Percentiles rank a stretch among this genome's conserved stretches.
These are phyloP conservation scores for Trametes pubescens DNA, from an alignment of 1,284 basidiomycete species.

Conservation along the genomic window DNA sequence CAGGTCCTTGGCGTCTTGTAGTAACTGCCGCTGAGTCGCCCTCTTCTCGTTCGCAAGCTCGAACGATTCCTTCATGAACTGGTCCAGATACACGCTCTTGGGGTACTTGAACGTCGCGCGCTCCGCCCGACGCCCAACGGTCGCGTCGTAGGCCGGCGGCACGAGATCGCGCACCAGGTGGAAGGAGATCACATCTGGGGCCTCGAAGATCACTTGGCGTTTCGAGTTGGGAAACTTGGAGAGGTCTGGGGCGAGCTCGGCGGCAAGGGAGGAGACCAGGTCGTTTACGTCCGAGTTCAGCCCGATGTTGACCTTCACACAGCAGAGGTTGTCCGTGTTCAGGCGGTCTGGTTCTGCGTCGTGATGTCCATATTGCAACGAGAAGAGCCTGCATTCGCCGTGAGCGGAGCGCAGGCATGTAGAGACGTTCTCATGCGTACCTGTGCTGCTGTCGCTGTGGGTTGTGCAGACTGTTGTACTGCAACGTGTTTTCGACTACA, in stretches of 20 bases:
- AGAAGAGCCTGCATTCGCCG: conserved; percentile 46
- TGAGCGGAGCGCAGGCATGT: not conserved
- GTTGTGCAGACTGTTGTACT: conserved; percentile 30
- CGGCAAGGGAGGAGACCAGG: conserved; percentile 64
- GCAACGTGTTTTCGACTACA: conserved; percentile 44
- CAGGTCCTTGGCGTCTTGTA: conserved; percentile 56
- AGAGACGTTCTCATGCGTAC: conserved; percentile 29
- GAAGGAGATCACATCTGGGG: conserved; percentile 70
- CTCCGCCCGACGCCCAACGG: conserved; percentile 41
- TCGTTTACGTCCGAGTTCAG: conserved; percentile 54
- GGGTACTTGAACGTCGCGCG: conserved; percentile 67
- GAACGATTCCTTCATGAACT: conserved; percentile 68
- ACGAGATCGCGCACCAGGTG: conserved; percentile 49
- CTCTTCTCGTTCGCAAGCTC: conserved; percentile 58
- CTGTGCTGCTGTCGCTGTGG: conserved; percentile 35
- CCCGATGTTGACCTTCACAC: conserved; percentile 52
- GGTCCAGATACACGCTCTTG: conserved; percentile 71
- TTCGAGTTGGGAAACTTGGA: conserved; percentile 33
- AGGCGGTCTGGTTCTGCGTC: conserved; percentile 44
- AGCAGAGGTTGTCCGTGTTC: conserved; percentile 44
- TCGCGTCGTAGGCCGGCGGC: conserved; percentile 38
- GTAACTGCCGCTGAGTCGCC: conserved; percentile 52
- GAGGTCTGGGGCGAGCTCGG: conserved; percentile 58
- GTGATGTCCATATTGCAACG: conserved; percentile 50
- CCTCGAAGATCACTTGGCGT: conserved; percentile 62